Conservation (phyloP, 1,284 basidiomycete species). For the Neonothopanus nambi region DNA sequence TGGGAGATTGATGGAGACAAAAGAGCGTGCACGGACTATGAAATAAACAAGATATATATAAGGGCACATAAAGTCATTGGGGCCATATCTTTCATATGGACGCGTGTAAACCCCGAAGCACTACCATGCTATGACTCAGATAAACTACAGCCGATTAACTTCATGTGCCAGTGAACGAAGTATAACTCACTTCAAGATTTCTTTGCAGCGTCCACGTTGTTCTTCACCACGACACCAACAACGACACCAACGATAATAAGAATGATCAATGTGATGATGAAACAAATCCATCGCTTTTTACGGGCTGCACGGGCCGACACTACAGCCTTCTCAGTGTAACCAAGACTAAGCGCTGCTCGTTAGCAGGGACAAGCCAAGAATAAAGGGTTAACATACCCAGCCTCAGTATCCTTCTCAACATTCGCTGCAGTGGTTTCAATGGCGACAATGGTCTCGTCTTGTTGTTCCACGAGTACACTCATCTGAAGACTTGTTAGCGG, state of each 20-base stretch:
- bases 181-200: not conserved
- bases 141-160: too few relatives aligned
- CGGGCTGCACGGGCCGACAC: constrained; percentile 85
- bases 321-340: constrained; percentile 86
- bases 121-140: too few relatives aligned
- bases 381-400: constrained; percentile 58
- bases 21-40: not conserved
- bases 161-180: too few relatives aligned
- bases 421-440: constrained; percentile 75
- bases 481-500: constrained; percentile 48
- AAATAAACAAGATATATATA: not conserved
- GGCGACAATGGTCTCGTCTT: constrained; percentile 82
- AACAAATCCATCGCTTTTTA: constrained; percentile 94
- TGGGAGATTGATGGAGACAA: not conserved
- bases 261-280: constrained; percentile 67
- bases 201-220: constrained; percentile 30
- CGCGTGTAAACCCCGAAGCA: too few relatives aligned
- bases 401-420: constrained; percentile 81
- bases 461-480: constrained; percentile 90
- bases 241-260: constrained; percentile 66
- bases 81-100: not conserved
- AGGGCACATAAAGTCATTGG: not conserved
- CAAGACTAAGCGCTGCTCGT: constrained; percentile 48
- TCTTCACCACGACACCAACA: constrained; percentile 54
- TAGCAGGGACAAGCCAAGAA: constrained; percentile 8